Conservation (phyloP, 306 rosid genomes). For the Rosa persica region DNA sequence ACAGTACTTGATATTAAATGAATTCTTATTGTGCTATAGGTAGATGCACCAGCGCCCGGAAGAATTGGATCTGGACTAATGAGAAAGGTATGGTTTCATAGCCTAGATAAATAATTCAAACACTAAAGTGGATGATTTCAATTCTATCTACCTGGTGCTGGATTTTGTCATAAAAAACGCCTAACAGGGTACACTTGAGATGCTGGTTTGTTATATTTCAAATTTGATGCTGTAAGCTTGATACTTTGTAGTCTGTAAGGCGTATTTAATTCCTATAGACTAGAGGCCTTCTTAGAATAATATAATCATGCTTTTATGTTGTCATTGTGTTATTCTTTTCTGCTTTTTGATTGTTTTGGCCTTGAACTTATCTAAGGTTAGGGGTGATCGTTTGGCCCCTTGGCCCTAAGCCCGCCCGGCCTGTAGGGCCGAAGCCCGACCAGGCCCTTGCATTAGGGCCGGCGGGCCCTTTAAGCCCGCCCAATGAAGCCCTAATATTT, state of each 20-base stretch:
- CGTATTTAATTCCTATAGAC: background rate
- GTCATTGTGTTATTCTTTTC: background rate
- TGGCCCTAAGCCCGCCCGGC: too few relatives aligned
- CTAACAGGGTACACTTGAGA: background rate
- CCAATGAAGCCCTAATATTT: too few relatives aligned
- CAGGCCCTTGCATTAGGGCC: too few relatives aligned
- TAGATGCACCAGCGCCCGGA: constrained; percentile 56
- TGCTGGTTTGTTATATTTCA: background rate
- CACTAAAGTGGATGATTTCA: background rate
- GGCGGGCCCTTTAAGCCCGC: too few relatives aligned
- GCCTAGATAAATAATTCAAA: background rate
- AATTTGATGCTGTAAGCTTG: background rate
- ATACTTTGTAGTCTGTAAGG: background rate
- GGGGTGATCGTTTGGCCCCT: too few relatives aligned
- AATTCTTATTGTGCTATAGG: constrained; percentile 45
- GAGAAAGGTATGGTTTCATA: constrained; percentile 59
- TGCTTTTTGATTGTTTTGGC: background rate
- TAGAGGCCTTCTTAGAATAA: background rate
- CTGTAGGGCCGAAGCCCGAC: too few relatives aligned
- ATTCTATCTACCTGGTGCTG: background rate
- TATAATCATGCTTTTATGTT: background rate
- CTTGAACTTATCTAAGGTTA: background rate
- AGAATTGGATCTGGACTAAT: constrained; percentile 72
- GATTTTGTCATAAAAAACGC: background rate
- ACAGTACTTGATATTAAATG: constrained; percentile 3